phyloP scores from a whole-genome alignment of 345 rosid species.

The Dovyalis caffra region DNA sequence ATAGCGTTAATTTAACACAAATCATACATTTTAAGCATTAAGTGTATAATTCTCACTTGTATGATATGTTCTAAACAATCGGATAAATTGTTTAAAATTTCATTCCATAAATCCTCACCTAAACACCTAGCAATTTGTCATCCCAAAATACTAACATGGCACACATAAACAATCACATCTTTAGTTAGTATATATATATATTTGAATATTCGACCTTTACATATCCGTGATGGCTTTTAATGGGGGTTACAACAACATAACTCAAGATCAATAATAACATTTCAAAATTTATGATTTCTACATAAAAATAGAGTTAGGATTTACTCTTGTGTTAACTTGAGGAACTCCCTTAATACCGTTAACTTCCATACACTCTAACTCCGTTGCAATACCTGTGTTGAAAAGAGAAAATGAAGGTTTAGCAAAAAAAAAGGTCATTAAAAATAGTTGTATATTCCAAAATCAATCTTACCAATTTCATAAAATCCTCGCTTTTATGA shows the following conservation, averaged over 20 bases:
- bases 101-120: too few species aligned
- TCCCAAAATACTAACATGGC: too few species aligned
- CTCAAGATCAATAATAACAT: conserved; percentile 8
- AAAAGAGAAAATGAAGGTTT: conserved; percentile 11
- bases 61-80: too few species aligned
- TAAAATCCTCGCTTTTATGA: conserved; percentile 85
- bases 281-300: conserved; percentile 3
- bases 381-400: conserved; percentile 79
- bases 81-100: too few species aligned
- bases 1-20: too few species aligned
- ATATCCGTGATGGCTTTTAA: too few species aligned
- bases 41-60: too few species aligned
- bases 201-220: too few species aligned
- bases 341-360: conserved; percentile 30
- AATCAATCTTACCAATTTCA: conserved; percentile 55
- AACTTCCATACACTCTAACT: conserved; percentile 79
- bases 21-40: too few species aligned
- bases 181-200: too few species aligned
- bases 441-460: neutral
- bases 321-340: conserved; percentile 65
- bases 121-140: too few species aligned
- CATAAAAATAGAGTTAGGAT: neutral
- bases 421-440: conserved; percentile 1
- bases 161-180: too few species aligned
- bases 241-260: neutral